A percentile compares a stretch with the other conserved stretches of the same genome.
phyloP scores from a whole-genome alignment of 2,329 filamentous ascomycete genomes.

The Microascus cirrosus region DNA sequence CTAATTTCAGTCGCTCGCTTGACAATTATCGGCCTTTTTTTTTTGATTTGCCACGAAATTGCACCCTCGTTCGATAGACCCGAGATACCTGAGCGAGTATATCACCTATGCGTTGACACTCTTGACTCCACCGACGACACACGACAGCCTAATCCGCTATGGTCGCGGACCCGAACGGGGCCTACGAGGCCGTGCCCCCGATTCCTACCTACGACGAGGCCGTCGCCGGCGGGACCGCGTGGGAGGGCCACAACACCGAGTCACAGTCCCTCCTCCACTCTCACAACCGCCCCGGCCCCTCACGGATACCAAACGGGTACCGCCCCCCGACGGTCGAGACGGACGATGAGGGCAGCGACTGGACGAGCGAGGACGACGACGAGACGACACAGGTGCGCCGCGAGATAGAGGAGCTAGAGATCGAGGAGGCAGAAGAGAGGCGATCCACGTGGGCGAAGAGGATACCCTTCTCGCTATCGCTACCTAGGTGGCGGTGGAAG shows the following conservation, averaged over 20 bases:
- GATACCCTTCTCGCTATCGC: slow-evolving; percentile 38
- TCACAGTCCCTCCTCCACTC: slow-evolving; percentile 62
- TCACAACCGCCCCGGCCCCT: slow-evolving; percentile 24
- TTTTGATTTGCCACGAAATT: neutral
- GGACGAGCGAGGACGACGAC: slow-evolving; percentile 34
- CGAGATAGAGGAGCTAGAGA: slow-evolving; percentile 83
- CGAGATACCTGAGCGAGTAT: neutral
- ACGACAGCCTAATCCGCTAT: neutral
- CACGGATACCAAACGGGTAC: slow-evolving; percentile 48
- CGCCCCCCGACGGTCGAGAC: slow-evolving; percentile 70
- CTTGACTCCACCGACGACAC: neutral
- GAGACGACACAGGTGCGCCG: slow-evolving; percentile 60
- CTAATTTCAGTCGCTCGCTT: neutral
- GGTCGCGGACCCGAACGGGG: slow-evolving; percentile 6
- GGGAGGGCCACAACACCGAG: slow-evolving; percentile 57
- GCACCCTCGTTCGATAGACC: neutral
- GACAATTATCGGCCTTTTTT: neutral
- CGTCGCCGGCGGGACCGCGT: slow-evolving; percentile 5
- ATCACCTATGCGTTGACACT: neutral
- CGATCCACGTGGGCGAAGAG: slow-evolving; percentile 42
- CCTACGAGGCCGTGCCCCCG: slow-evolving; percentile 13
- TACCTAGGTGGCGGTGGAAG: slow-evolving; percentile 43
- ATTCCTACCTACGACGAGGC: slow-evolving; percentile 14
- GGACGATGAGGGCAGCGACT: slow-evolving; percentile 53
- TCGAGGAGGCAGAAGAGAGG: slow-evolving; percentile 48